Percentiles rank a stretch among this genome's conserved stretches.
These are phyloP conservation scores for Beauveria varroae DNA, from an alignment of 2,329 filamentous ascomycete species.

Conservation along the genomic window DNA sequence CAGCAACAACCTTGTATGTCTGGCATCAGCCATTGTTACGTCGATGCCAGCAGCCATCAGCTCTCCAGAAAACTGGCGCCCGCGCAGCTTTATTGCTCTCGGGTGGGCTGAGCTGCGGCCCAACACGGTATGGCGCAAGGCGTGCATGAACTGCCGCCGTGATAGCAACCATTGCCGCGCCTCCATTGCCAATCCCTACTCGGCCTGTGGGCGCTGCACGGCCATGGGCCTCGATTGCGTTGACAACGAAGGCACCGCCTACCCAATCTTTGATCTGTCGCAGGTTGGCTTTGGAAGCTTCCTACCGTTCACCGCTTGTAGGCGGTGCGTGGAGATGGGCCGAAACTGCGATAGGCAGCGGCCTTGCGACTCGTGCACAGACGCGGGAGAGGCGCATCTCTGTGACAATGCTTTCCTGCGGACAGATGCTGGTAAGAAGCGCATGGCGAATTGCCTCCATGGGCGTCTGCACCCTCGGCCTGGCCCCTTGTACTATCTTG, in stretches of 20 bases:
- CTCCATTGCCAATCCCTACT: constrained; percentile 7
- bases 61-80: constrained; percentile 14
- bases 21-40: constrained; percentile 14
- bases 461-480: constrained; percentile 13
- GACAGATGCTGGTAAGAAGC: background rate
- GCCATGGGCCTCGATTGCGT: constrained; percentile 25
- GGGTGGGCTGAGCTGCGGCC: constrained; percentile 16
- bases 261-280: constrained; percentile 22
- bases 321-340: constrained; percentile 16
- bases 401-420: constrained; percentile 15
- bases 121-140: constrained; percentile 12
- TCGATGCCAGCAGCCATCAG: constrained; percentile 2
- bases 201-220: constrained; percentile 21
- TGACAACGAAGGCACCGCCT: constrained; percentile 7
- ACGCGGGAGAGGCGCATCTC: constrained; percentile 14
- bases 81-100: constrained; percentile 6
- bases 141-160: constrained; percentile 13
- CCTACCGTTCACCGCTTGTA: constrained; percentile 20
- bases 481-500: constrained; percentile 28
- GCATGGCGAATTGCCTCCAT: constrained; percentile 14
- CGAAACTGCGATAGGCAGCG: constrained; percentile 29
- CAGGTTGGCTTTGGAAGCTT: constrained; percentile 24
- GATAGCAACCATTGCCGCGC: constrained; percentile 17
- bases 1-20: constrained; percentile 15
- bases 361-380: constrained; percentile 29